Evolutionary conservation across 176 grass and related monocot genomes (phyloP).

Genomic region (Triticum urartu): DNA sequence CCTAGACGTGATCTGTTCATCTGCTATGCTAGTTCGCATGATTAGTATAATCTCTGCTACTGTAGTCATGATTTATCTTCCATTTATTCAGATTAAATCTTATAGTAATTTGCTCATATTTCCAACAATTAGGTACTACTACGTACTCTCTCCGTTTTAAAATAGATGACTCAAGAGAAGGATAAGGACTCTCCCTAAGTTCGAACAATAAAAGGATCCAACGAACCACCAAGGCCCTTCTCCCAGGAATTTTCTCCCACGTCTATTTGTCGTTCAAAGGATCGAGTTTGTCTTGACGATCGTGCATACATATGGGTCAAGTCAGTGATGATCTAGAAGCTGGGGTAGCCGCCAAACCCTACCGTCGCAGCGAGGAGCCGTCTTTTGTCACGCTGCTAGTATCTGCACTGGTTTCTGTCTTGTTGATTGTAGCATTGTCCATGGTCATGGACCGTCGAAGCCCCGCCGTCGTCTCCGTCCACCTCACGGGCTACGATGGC

Average conservation of each 20-base stretch:
- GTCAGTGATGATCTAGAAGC: neutral
- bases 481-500: conserved; percentile 17
- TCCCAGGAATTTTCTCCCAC: neutral
- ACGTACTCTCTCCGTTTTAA: too few relatives aligned
- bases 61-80: too few relatives aligned
- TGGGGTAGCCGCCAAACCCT: neutral
- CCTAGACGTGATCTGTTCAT: too few relatives aligned
- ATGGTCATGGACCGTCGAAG: neutral
- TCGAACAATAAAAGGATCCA: too few relatives aligned
- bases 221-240: neutral
- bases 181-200: neutral
- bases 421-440: neutral
- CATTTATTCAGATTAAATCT: too few relatives aligned
- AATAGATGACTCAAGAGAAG: neutral
- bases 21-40: too few relatives aligned
- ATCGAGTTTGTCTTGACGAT: neutral
- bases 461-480: neutral
- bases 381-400: too few relatives aligned
- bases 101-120: too few relatives aligned
- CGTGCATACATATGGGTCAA: neutral
- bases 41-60: too few relatives aligned
- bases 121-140: too few relatives aligned
- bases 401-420: neutral
- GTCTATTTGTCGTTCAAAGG: neutral
- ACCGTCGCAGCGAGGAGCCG: neutral